Conservation (phyloP, 1,284 basidiomycete genomes). For the Apiotrichum montevideense region DNA sequence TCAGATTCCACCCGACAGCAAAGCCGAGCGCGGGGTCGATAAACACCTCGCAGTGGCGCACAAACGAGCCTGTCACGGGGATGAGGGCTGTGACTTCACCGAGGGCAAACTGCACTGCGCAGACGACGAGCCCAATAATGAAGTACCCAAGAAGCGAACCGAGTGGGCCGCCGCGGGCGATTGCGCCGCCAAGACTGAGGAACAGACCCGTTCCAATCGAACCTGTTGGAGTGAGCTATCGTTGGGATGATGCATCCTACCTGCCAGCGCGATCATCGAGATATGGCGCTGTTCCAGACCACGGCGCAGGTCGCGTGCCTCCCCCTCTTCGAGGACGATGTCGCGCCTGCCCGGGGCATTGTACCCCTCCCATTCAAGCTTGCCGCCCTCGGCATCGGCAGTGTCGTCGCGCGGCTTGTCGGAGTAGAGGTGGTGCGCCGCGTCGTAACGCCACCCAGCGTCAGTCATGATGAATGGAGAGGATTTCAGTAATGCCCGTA, state of each 20-base stretch:
- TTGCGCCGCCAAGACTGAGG: slow-evolving; percentile 61
- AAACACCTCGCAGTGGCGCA: slow-evolving; percentile 24
- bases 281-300: slow-evolving; percentile 27
- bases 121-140: slow-evolving; percentile 24
- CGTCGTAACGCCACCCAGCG: too few species aligned
- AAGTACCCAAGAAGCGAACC: slow-evolving; percentile 26
- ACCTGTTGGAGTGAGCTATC: too few species aligned
- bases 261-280: slow-evolving; percentile 33
- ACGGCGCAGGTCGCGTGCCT: slow-evolving; percentile 19
- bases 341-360: too few species aligned
- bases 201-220: slow-evolving; percentile 61
- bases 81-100: slow-evolving; percentile 25
- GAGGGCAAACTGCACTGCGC: slow-evolving; percentile 23
- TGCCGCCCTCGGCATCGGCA: too few species aligned
- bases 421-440: too few species aligned
- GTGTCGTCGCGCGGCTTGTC: too few species aligned
- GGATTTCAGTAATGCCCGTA: too few species aligned
- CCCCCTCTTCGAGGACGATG: neutral
- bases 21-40: slow-evolving; percentile 31
- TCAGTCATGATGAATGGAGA: too few species aligned
- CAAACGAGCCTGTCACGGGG: slow-evolving; percentile 26
- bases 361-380: too few species aligned
- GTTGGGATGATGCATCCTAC: neutral
- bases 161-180: slow-evolving; percentile 46
- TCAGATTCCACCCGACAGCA: slow-evolving; percentile 33